Conservation (phyloP, 129 eudicot species). For the Erigeron canadensis region DNA sequence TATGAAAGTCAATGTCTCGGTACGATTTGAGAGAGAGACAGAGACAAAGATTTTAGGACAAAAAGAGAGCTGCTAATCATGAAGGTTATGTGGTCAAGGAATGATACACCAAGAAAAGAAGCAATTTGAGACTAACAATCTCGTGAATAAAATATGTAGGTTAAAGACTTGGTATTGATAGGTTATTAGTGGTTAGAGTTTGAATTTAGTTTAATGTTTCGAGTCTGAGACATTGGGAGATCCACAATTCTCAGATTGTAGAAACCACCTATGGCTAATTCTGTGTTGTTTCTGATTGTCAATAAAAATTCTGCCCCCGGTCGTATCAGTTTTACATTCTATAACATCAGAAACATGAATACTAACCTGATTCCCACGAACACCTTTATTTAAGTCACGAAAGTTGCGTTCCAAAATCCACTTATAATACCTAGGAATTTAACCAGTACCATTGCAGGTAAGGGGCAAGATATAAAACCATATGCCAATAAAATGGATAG, state of each 20-base stretch:
- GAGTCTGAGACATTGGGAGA: too few relatives aligned
- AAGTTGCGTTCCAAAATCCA: constrained; percentile 99
- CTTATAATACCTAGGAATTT: constrained; percentile 73
- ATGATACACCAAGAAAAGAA: neutral
- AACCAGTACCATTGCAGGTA: constrained; percentile 7
- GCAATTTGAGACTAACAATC: neutral
- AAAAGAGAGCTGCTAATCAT: constrained; percentile 12
- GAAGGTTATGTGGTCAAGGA: constrained; percentile 3
- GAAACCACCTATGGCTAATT: too few relatives aligned
- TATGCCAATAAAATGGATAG: neutral
- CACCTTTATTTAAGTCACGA: constrained; percentile 97
- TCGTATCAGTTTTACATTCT: neutral
- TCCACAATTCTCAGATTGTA: too few relatives aligned
- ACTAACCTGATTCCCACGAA: constrained; percentile 96
- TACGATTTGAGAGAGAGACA: neutral
- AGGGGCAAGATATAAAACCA: neutral
- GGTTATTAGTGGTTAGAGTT: neutral
- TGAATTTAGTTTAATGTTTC: too few relatives aligned
- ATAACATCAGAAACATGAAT: constrained; percentile 3
- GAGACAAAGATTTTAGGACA: neutral
- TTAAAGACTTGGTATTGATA: neutral
- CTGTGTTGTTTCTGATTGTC: neutral
- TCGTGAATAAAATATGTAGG: neutral
- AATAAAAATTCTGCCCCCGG: neutral
- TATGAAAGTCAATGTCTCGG: constrained; percentile 9